Percentiles rank a stretch among this genome's conserved stretches.
These are phyloP conservation scores for Teratosphaeria epicoccoides DNA, from an alignment of 2,329 filamentous ascomycete genomes.

Conservation along the genomic window DNA sequence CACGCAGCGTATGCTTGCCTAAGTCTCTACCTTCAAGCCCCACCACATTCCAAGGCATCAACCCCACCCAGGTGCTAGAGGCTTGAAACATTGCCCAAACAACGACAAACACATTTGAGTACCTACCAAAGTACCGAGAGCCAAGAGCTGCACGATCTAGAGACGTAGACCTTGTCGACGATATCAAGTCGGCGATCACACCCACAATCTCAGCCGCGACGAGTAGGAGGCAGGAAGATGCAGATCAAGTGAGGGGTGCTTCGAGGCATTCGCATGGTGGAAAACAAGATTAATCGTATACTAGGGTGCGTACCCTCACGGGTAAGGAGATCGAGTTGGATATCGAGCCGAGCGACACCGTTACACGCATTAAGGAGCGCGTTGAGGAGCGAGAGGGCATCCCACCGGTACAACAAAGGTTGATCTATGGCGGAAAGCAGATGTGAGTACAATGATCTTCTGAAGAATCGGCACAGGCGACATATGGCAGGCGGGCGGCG, in stretches of 20 bases:
- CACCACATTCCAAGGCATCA: neutral
- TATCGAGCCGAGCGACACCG: conserved; percentile 77
- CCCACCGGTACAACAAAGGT: conserved; percentile 86
- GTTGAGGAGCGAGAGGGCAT: conserved; percentile 99
- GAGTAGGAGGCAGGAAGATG: neutral
- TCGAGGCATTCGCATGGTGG: neutral
- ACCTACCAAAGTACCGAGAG: neutral
- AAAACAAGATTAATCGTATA: neutral
- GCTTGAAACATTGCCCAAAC: neutral
- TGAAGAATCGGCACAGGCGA: neutral
- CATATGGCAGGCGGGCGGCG: no score
- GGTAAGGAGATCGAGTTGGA: conserved; percentile 99
- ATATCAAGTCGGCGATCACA: neutral
- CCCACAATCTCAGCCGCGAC: neutral
- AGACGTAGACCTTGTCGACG: no score
- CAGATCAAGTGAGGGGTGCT: conserved; percentile 20
- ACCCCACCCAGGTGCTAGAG: neutral
- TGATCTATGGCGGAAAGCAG: conserved; percentile 96
- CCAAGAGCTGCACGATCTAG: no score
- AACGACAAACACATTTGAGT: neutral
- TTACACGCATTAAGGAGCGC: conserved; percentile 72
- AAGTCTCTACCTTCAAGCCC: neutral
- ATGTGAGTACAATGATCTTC: conserved; percentile 52
- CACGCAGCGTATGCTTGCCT: neutral
- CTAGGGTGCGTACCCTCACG: conserved; percentile 88